Percentiles rank a stretch among this genome's conserved stretches.
Evolutionary conservation across 2,329 filamentous ascomycete species (phyloP).

Genomic region (Stachybotrys chartarum): DNA sequence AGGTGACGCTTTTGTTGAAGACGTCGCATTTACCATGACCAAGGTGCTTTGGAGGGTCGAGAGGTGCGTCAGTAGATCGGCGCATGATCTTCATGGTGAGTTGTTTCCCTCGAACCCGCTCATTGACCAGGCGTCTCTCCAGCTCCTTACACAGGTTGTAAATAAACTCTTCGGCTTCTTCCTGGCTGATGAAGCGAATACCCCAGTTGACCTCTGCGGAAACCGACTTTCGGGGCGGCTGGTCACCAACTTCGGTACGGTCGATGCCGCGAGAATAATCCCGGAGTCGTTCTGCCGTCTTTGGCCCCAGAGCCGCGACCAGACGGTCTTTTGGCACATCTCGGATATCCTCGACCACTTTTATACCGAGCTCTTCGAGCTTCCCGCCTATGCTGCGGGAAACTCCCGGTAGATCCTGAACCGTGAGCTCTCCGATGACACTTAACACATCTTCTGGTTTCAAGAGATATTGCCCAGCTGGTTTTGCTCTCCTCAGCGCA

Average conservation of each 20-base stretch:
- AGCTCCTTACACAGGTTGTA: conserved; percentile 79
- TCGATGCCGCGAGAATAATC: conserved; percentile 90
- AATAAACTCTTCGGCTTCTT: conserved; percentile 91
- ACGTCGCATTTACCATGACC: conserved; percentile 94
- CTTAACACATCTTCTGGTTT: conserved; percentile 72
- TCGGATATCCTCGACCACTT: conserved; percentile 75
- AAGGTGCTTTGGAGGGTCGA: conserved; percentile 88
- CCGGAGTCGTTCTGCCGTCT: conserved; percentile 85
- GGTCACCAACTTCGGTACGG: conserved; percentile 74
- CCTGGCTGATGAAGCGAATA: conserved; percentile 84
- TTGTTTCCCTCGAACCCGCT: conserved; percentile 79
- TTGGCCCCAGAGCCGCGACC: conserved; percentile 69
- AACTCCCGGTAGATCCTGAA: conserved; percentile 84
- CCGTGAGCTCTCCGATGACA: conserved; percentile 69
- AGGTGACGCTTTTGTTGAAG: conserved; percentile 78
- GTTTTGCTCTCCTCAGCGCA: conserved; percentile 85
- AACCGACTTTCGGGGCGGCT: conserved; percentile 82
- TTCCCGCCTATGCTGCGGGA: conserved; percentile 83
- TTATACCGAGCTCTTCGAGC: conserved; percentile 79
- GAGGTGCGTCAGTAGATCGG: conserved; percentile 73
- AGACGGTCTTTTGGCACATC: conserved; percentile 70
- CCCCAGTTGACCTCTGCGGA: conserved; percentile 98
- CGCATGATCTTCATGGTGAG: conserved; percentile 95
- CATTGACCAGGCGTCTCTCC: conserved; percentile 70
- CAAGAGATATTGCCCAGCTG: conserved; percentile 85